Conservation (phyloP, 345 rosid species). For the Lumnitzera racemosa region DNA sequence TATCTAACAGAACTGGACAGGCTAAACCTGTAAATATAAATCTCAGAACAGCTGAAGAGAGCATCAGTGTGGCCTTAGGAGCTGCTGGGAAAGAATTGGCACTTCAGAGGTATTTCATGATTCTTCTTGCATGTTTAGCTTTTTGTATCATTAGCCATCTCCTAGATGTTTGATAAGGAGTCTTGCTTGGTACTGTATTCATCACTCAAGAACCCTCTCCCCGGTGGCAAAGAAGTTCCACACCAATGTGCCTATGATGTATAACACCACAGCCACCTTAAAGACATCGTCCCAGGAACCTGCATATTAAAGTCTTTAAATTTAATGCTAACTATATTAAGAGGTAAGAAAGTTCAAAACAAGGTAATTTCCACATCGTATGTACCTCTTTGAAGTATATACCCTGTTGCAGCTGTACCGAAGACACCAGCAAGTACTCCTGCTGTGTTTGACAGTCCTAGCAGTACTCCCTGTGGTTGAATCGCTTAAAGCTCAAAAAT, state of each 20-base stretch:
- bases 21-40: no score
- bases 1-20: no score
- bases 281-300: conserved; percentile 99
- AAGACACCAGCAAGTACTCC: conserved; percentile 95
- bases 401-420: conserved; percentile 95
- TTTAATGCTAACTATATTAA: neutral
- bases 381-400: conserved; percentile 85
- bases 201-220: conserved; percentile 70
- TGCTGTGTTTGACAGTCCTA: conserved; percentile 91
- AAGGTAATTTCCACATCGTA: no score
- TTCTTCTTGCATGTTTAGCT: no score
- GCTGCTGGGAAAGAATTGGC: no score
- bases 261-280: conserved; percentile 76
- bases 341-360: neutral
- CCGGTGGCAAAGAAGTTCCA: conserved; percentile 95
- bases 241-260: conserved; percentile 71
- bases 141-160: no score
- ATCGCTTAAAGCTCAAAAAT: neutral
- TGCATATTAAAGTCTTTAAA: conserved; percentile 14
- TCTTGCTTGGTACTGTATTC: neutral
- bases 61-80: no score
- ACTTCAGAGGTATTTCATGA: no score
- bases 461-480: conserved; percentile 68
- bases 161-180: no score
- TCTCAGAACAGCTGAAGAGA: no score